Percentiles rank a stretch among this genome's conserved stretches.
These are phyloP conservation scores for Leccinum pellstonianum DNA, from an alignment of 768 basidiomycete species.

Conservation along the genomic window DNA sequence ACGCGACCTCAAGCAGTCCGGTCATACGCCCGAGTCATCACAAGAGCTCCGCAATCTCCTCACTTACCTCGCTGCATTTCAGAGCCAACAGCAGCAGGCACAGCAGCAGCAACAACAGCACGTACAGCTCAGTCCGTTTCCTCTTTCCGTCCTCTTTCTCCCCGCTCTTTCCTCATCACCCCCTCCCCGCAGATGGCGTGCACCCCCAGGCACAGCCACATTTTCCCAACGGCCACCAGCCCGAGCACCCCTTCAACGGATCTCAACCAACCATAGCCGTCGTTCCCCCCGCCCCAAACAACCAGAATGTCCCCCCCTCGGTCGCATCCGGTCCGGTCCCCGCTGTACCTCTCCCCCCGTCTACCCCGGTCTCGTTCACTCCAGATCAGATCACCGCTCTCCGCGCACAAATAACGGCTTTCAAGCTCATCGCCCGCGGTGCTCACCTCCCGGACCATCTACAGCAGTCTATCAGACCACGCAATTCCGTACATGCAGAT, in stretches of 20 bases:
- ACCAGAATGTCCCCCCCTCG: slow-evolving; percentile 35
- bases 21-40: slow-evolving; percentile 44
- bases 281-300: slow-evolving; percentile 33
- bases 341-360: slow-evolving; percentile 51
- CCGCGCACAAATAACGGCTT: slow-evolving; percentile 82
- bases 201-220: slow-evolving; percentile 33
- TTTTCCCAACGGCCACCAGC: slow-evolving; percentile 46
- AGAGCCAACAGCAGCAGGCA: slow-evolving; percentile 25
- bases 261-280: background rate
- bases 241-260: slow-evolving; percentile 28
- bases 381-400: slow-evolving; percentile 70
- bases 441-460: slow-evolving; percentile 66
- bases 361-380: slow-evolving; percentile 78
- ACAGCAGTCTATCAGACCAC: slow-evolving; percentile 67
- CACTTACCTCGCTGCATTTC: slow-evolving; percentile 36
- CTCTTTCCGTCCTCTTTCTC: background rate
- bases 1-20: slow-evolving; percentile 41
- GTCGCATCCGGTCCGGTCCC: slow-evolving; percentile 52
- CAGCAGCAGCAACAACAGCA: slow-evolving; percentile 31
- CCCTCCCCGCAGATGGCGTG: slow-evolving; percentile 29
- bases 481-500: slow-evolving; percentile 58
- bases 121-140: slow-evolving; percentile 34
- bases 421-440: slow-evolving; percentile 66
- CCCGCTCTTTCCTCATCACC: slow-evolving; percentile 22
- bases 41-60: slow-evolving; percentile 43